Conservation (phyloP, 2,329 filamentous ascomycete species). For the Phoma sp. region DNA sequence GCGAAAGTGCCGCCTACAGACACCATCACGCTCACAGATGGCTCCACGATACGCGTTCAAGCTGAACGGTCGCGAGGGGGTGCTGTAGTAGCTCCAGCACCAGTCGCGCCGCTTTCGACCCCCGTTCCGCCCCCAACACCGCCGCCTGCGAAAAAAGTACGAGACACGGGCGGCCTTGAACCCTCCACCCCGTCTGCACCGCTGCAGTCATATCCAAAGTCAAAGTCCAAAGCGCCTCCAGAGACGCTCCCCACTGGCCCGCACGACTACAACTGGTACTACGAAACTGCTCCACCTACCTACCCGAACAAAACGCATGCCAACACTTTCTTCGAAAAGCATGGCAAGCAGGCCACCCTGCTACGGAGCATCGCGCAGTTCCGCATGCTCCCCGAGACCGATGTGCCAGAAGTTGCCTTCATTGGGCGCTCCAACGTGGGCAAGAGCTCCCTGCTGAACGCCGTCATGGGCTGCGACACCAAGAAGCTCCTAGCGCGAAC, state of each 20-base stretch:
- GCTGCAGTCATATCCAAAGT: neutral
- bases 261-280: constrained; percentile 42
- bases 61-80: neutral
- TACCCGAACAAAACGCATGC: constrained; percentile 50
- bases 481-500: constrained; percentile 52
- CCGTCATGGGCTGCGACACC: constrained; percentile 57
- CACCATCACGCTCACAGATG: constrained; percentile 14
- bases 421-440: constrained; percentile 74
- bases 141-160: neutral
- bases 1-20: neutral
- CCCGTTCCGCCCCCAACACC: neutral
- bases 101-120: neutral
- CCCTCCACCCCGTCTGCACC: constrained; percentile 28
- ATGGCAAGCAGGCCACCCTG: constrained; percentile 54
- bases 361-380: constrained; percentile 68
- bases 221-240: constrained; percentile 7
- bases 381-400: constrained; percentile 61
- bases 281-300: constrained; percentile 39
- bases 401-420: constrained; percentile 68
- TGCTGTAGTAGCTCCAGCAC: neutral
- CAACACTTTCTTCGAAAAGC: constrained; percentile 52
- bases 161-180: constrained; percentile 8
- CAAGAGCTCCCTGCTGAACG: constrained; percentile 71
- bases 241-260: constrained; percentile 11
- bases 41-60: constrained; percentile 10